Evolutionary conservation across 2,329 filamentous ascomycete genomes (phyloP), one percentile per base, ranked within the genome.

Genomic region (Metarhizium robertsii): DNA sequence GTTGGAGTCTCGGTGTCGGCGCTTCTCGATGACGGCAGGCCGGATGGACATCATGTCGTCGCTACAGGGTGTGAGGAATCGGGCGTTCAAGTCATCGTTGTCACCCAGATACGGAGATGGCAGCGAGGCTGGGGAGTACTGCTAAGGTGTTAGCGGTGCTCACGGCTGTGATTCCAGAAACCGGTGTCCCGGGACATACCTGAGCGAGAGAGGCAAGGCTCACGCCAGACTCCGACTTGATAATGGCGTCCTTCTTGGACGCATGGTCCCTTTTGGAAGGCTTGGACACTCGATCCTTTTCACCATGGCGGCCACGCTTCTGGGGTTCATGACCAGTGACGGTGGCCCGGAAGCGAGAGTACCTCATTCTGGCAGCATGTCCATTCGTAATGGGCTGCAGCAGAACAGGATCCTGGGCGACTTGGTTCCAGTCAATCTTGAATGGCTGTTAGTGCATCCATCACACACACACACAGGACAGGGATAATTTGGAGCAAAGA

Each of bases 351-450:
- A 82, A 81, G 40, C 80, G 75, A 14, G 79, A 77, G 65, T 77
- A 84, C 54, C 80, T 73, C 80, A 84, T 84, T 50, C 80, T 76
- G 36, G 80, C 80, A 34, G 80, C 80, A 65, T 84, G 80, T 48
- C 80, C 80, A 62, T 83, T 84, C 59, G 78, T 75, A 57, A 83
- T 83, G 61, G 75, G 71, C 52, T 81, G 73, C 29, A 75, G 59
- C 10, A 84, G 72, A 50, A 80, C 73, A 20, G 79, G 78, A 57
- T 82, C 77, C 40, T 72, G 66, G 53, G 80, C 80, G 48, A 84
- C 80, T 63, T 74, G 67, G 58, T 78, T 77, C 80, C 80, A 84
- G 65, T 84, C 77, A 62, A 84, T 81, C 80, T 84, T 55, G 25
- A 51, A 30, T 14, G 29, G 34, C 8, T 49, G 52, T 58, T 51